Percentiles rank a stretch among this genome's conserved stretches.
Conservation (phyloP, 345 rosid species). For the Iberis pinnata region DNA sequence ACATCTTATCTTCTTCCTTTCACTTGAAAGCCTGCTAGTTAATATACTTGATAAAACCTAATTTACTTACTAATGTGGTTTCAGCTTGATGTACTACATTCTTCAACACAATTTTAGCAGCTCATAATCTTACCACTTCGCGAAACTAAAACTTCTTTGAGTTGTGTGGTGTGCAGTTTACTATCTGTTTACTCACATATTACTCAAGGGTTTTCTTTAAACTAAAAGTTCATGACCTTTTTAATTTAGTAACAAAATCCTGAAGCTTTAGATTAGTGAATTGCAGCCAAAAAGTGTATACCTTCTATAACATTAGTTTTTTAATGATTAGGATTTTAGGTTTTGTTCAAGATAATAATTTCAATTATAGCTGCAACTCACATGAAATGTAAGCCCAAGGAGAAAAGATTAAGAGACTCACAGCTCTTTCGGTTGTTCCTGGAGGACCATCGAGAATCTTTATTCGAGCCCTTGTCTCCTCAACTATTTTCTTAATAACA, state of each 20-base stretch:
- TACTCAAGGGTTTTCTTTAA: background rate
- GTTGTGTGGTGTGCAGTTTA: conserved; percentile 12
- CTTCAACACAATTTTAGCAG: conserved; percentile 26
- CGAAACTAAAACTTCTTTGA: conserved; percentile 15
- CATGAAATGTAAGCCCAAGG: conserved; percentile 12
- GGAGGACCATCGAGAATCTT: conserved; percentile 99
- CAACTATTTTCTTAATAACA: conserved; percentile 91
- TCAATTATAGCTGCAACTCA: conserved; percentile 12
- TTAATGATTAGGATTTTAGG: background rate
- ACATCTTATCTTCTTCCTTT: conserved; percentile 44
- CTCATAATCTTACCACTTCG: conserved; percentile 11
- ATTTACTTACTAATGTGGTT: conserved; percentile 14
- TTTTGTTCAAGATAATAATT: conserved; percentile 4
- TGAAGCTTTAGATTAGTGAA: background rate
- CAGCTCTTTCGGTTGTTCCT: conserved; percentile 99
- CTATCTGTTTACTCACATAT: conserved; percentile 18
- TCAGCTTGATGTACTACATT: conserved; percentile 21
- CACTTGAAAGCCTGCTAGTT: conserved; percentile 27
- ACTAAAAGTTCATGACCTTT: background rate
- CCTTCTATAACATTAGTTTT: background rate
- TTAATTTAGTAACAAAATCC: conserved; percentile 7
- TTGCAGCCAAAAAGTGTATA: background rate
- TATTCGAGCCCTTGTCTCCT: conserved; percentile 95
- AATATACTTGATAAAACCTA: conserved; percentile 9
- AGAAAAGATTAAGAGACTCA: conserved; percentile 41